phyloP scores from a whole-genome alignment of 139 green algal species.

The Nannochloris sp. region DNA sequence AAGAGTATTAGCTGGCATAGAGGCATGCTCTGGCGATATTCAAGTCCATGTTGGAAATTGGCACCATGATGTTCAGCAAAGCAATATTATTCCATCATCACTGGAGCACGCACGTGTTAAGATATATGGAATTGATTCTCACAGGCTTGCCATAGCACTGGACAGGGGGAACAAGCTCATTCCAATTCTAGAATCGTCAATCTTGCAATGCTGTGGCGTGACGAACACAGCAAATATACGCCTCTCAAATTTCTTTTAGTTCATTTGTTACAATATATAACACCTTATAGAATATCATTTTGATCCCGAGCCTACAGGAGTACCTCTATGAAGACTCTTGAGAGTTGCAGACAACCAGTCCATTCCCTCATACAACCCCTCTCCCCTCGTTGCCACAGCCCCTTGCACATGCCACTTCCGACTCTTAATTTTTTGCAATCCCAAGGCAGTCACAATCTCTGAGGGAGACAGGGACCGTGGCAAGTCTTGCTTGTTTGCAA shows the following conservation, averaged over 20 bases:
- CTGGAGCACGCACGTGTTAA: conserved; percentile 19
- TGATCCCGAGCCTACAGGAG: neutral
- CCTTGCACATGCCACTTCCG: conserved; percentile 87
- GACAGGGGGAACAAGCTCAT: conserved; percentile 44
- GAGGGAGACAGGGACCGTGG: conserved; percentile 50
- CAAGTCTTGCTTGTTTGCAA: conserved; percentile 97
- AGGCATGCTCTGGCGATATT: conserved; percentile 5
- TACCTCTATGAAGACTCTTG: conserved; percentile 20
- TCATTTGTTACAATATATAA: conserved; percentile 7
- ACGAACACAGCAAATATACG: conserved; percentile 14
- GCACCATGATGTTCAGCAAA: conserved; percentile 72
- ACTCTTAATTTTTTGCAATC: conserved; percentile 63
- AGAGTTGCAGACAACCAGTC: conserved; percentile 63
- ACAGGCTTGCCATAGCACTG: conserved; percentile 70
- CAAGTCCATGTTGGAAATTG: conserved; percentile 53
- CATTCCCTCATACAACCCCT: conserved; percentile 92
- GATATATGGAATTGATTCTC: conserved; percentile 48
- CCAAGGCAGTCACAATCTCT: conserved; percentile 79
- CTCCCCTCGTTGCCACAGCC: conserved; percentile 65
- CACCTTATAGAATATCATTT: neutral
- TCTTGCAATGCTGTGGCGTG: conserved; percentile 25
- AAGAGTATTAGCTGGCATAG: conserved; percentile 31
- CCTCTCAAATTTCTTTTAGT: conserved; percentile 42
- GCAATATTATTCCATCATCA: conserved; percentile 32
- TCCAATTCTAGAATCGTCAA: conserved; percentile 43